phyloP scores from a whole-genome alignment of 2,329 filamentous ascomycete species.

The Graphilbum ipis-grandicollis region DNA sequence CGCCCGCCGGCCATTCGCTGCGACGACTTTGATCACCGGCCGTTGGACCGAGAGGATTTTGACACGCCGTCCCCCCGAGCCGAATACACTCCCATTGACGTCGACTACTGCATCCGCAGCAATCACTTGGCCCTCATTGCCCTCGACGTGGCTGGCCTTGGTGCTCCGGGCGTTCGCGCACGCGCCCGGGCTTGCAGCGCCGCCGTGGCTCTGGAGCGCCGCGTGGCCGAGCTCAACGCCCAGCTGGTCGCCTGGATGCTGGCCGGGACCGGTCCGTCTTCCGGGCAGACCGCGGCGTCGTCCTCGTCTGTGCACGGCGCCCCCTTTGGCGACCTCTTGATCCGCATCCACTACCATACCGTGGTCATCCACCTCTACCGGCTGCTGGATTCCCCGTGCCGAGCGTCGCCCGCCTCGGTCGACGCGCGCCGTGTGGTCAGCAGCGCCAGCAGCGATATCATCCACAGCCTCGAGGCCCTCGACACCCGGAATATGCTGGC shows the following conservation, averaged over 20 bases:
- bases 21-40: too few relatives aligned
- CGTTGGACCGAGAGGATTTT: too few relatives aligned
- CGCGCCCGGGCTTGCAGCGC: not conserved
- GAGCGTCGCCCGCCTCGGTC: too few relatives aligned
- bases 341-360: constrained; percentile 5
- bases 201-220: too few relatives aligned
- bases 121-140: constrained; percentile 3
- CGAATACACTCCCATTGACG: constrained; percentile 19
- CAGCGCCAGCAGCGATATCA: not conserved
- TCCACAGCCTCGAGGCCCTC: constrained; percentile 3
- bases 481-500: constrained; percentile 1
- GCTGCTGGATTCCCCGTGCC: not conserved
- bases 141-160: not conserved
- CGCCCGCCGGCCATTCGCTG: constrained; percentile 32
- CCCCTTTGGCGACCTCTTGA: constrained; percentile 1
- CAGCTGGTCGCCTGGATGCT: constrained; percentile 5
- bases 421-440: not conserved
- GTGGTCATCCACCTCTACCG: constrained; percentile 5
- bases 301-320: not conserved
- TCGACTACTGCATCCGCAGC: not conserved
- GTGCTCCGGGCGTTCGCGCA: not conserved
- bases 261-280: too few relatives aligned
- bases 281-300: too few relatives aligned
- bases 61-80: constrained; percentile 26
- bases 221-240: constrained; percentile 1